These are phyloP conservation scores for Erythrophleum fordii DNA, from an alignment of 306 rosid genomes.

Conservation along the genomic window DNA sequence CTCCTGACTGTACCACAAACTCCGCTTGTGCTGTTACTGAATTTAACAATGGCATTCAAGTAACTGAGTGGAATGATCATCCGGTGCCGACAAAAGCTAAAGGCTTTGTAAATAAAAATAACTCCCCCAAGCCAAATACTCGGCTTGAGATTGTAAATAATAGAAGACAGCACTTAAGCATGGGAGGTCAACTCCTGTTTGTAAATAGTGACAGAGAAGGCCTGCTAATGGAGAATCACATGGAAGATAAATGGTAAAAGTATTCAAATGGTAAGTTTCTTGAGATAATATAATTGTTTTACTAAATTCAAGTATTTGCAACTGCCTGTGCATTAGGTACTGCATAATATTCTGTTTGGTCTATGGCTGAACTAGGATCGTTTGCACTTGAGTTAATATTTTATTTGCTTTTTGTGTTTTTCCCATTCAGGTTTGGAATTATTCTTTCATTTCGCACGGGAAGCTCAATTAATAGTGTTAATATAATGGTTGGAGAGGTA, in stretches of 20 bases:
- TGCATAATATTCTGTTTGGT: slow-evolving; percentile 1
- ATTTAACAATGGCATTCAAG: slow-evolving; percentile 50
- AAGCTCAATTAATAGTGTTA: slow-evolving; percentile 60
- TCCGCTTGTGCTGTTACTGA: slow-evolving; percentile 42
- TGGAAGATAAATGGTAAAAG: slow-evolving; percentile 51
- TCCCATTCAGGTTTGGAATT: slow-evolving; percentile 59
- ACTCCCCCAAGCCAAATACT: slow-evolving; percentile 55
- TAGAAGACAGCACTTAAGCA: slow-evolving; percentile 67
- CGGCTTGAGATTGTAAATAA: slow-evolving; percentile 85
- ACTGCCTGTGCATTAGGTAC: slow-evolving; percentile 1
- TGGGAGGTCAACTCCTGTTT: slow-evolving; percentile 74
- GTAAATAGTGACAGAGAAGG: slow-evolving; percentile 73
- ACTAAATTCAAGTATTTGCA: neutral
- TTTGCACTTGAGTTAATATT: neutral
- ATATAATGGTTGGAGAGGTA: slow-evolving; percentile 58
- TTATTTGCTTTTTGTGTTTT: neutral
- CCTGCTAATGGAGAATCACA: slow-evolving; percentile 76
- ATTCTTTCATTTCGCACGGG: slow-evolving; percentile 70
- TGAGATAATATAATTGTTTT: neutral
- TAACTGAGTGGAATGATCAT: slow-evolving; percentile 54
- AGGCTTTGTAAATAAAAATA: slow-evolving; percentile 71
- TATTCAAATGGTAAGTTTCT: slow-evolving; percentile 15
- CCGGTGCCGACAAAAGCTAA: slow-evolving; percentile 44
- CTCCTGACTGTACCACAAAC: slow-evolving; percentile 45
- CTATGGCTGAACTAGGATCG: neutral